Base-by-base conservation (phyloP, 2,329 filamentous ascomycete species). In the Sporothrix variecibatus region DNA sequence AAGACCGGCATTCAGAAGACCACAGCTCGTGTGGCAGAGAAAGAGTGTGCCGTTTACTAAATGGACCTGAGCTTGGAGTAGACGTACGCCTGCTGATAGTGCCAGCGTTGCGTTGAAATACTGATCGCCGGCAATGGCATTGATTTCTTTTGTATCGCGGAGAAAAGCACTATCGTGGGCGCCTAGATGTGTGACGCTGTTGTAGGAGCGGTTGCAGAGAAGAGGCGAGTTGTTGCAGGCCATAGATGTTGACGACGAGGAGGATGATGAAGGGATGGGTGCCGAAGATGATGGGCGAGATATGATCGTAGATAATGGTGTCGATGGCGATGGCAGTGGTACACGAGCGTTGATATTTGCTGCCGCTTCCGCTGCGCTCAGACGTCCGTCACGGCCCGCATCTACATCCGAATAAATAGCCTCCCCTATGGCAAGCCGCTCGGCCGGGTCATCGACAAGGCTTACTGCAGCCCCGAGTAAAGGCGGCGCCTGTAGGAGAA, bases 141-240 rank as follows among this genome's bases (percentile, higher is more conserved):
- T 88, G 75, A 83, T 84, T 0, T 89, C 92, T 73, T 86, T 87
- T 34, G 83, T 81, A 78, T 94, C 90, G 69, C 92, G 86, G 60
- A 94, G 81, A 80, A 94, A 95, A 12, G 92, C 86, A 75, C 89
- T 90, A 82, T 94, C 88, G 83, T 95, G 93, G 23, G 92, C 92
- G 28, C 93, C 93, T 79, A 95, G 88, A 81, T 95, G 88, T 2
- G 93, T 95, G 78, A 96, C 88, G 77, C 92, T 89, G 83, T 90
- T 91, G 84, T 96, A 96, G 23, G 88, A 83, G 76, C 89, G 89
- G 75, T 83, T 85, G 85, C 94, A 96, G 56, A 96, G 87, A 60
- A 86, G 84, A 0, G 93, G 92, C 0, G 92, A 94, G 85, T 95
- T 95, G 84, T 96, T 96, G 87, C 94, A 96, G 43, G 90, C 89